Evolutionary conservation across 352 stramenopile species (phyloP), one percentile per base, ranked within the genome.

Genomic region (Phytopythium montanum): DNA sequence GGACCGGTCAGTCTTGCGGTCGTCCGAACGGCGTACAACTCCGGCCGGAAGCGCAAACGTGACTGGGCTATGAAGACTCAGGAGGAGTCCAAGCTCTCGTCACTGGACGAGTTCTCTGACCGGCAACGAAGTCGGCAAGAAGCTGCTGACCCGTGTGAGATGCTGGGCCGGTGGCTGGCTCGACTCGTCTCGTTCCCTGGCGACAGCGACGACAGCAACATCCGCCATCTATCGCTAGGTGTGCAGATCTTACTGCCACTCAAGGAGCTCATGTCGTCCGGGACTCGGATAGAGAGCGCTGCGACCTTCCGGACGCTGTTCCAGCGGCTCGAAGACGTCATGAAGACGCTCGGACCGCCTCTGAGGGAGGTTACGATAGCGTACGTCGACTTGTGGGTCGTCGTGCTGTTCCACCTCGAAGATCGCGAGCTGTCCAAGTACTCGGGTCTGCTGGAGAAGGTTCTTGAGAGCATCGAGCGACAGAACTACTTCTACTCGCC

Each of bases 241-340:
- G 57, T 87, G 41, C 70, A 76, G 34, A n/a, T 87, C 16, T 39
- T 85, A 29, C 58, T 85, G n/a, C 76, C 76, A 19, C 70, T 87
- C 59, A 73, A 75, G 54, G 72, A 69, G 6, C 69, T 65, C 19
- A 79, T 85, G 54, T 42, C 64, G 28, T 65, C 59, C 13, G 69
- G 71, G 46, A 52, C 54, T 41, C 75, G 72, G 10, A 33, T 76
- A 25, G 75, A 85, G 65, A 71, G 64, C 33, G 70, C 76, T 33
- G 58, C 65, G 5, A 65, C 83, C 41, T 78, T 74, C 26, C 66
- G 68, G 50, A 61, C 71, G 5, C 46, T 87, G 34, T 48, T 78
- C 49, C 74, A 87, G 63, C 67, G 70, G 49, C 55, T 87, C n/a
- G 72, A 81, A 65, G 68, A 70, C 26, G 49, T 79, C 41, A 54